These are phyloP conservation scores for Brassica juncea DNA, from an alignment of 345 rosid species.

Conservation along the genomic window DNA sequence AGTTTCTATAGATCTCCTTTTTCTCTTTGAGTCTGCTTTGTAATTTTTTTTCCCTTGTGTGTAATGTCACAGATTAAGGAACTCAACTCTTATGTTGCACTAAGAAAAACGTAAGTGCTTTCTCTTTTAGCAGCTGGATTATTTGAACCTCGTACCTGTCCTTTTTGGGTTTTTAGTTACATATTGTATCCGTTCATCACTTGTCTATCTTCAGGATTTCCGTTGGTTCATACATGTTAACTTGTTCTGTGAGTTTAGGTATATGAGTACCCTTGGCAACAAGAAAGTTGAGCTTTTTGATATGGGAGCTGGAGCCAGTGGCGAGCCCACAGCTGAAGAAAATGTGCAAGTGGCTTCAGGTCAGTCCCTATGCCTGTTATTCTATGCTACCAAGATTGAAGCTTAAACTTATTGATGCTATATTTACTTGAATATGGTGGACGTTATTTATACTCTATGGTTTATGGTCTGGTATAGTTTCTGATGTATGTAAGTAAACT, in stretches of 20 bases:
- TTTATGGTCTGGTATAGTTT: too few species aligned
- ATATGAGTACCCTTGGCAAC: constrained; percentile 82
- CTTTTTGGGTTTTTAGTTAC: not conserved
- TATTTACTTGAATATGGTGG: too few species aligned
- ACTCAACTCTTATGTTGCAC: constrained; percentile 86
- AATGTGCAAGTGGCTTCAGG: constrained; percentile 91
- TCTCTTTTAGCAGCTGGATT: not conserved
- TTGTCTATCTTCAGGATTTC: not conserved
- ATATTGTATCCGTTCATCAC: not conserved
- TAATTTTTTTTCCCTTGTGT: constrained; percentile 6
- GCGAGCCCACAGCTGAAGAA: constrained; percentile 80
- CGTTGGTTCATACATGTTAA: constrained; percentile 27
- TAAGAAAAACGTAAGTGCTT: constrained; percentile 85
- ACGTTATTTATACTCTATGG: too few species aligned
- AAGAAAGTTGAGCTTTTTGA: constrained; percentile 93
- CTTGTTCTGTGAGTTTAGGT: constrained; percentile 49
- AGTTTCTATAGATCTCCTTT: not conserved
- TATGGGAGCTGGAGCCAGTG: constrained; percentile 85
- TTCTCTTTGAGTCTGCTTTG: not conserved
- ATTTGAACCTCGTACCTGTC: not conserved
- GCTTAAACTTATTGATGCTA: too few species aligned
- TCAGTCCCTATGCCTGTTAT: constrained; percentile 40
- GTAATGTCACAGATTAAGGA: constrained; percentile 77
- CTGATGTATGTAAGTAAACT: too few species aligned
- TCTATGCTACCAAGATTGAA: not conserved